Evolutionary conservation across 805 yeast genomes (phyloP).

Genomic region (Nakazawaea ernobii): DNA sequence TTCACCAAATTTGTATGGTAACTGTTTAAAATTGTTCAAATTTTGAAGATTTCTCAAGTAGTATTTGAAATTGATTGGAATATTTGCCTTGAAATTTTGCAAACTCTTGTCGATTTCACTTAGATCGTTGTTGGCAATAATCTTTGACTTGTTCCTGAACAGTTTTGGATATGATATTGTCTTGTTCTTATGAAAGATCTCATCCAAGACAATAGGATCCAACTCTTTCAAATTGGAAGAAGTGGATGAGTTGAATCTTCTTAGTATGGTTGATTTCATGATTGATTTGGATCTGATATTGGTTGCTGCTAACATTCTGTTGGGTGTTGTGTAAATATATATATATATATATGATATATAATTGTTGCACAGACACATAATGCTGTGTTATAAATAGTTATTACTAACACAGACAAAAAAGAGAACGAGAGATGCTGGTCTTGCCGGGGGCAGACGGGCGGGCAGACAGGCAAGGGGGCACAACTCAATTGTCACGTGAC

Average conservation of each 20-base stretch:
- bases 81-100: constrained; percentile 19
- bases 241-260: constrained; percentile 7
- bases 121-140: constrained; percentile 17
- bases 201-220: constrained; percentile 23
- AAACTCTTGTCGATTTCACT: constrained; percentile 22
- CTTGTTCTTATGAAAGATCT: constrained; percentile 23
- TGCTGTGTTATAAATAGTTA: too few species aligned
- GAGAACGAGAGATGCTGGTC: too few species aligned
- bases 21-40: constrained; percentile 29
- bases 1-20: constrained; percentile 53
- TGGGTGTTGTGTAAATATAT: too few species aligned
- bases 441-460: too few species aligned
- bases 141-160: background rate
- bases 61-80: constrained; percentile 29
- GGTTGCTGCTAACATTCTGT: too few species aligned
- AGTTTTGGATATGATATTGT: constrained; percentile 15
- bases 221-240: constrained; percentile 14
- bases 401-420: too few species aligned
- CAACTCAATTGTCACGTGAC: too few species aligned
- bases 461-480: too few species aligned
- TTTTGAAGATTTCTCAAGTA: constrained; percentile 25
- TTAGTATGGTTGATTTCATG: background rate
- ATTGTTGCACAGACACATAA: too few species aligned
- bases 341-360: too few species aligned
- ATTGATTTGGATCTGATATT: too few species aligned